phyloP scores from a whole-genome alignment of 441 rosid genomes.

The Gossypium lobatum region DNA sequence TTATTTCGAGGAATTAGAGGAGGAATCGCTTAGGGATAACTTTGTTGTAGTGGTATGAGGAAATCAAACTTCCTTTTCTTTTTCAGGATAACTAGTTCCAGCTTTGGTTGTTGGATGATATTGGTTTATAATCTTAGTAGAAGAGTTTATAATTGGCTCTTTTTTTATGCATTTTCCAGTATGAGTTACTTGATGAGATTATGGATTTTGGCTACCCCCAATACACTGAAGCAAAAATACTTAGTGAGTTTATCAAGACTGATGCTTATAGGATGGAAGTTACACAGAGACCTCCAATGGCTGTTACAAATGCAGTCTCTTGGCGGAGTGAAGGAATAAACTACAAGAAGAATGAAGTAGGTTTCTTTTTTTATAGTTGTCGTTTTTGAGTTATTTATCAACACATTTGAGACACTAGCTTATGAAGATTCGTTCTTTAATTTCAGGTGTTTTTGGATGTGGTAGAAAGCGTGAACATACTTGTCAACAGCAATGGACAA shows the following conservation, averaged over 20 bases:
- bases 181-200: slow-evolving; percentile 97
- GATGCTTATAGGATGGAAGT: slow-evolving; percentile 99
- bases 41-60: slow-evolving; percentile 92
- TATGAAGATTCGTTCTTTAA: slow-evolving; percentile 15
- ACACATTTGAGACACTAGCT: slow-evolving; percentile 18
- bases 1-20: slow-evolving; percentile 94
- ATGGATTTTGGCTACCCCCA: slow-evolving; percentile 99
- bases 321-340: slow-evolving; percentile 97
- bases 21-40: slow-evolving; percentile 94
- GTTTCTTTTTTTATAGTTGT: slow-evolving; percentile 10
- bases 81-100: neutral
- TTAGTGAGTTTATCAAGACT: slow-evolving; percentile 95
- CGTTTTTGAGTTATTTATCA: neutral
- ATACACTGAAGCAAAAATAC: slow-evolving; percentile 87
- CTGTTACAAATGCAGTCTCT: slow-evolving; percentile 96
- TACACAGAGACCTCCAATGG: slow-evolving; percentile 96
- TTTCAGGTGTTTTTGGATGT: slow-evolving; percentile 93
- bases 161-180: slow-evolving; percentile 40
- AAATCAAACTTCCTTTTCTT: neutral
- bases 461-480: slow-evolving; percentile 92
- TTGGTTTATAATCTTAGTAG: neutral
- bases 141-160: slow-evolving; percentile 1
- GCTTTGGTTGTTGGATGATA: neutral
- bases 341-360: slow-evolving; percentile 93
- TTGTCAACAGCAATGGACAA: slow-evolving; percentile 96